phyloP scores from a whole-genome alignment of 352 stramenopile genomes.

The Blastocystis sp. region DNA sequence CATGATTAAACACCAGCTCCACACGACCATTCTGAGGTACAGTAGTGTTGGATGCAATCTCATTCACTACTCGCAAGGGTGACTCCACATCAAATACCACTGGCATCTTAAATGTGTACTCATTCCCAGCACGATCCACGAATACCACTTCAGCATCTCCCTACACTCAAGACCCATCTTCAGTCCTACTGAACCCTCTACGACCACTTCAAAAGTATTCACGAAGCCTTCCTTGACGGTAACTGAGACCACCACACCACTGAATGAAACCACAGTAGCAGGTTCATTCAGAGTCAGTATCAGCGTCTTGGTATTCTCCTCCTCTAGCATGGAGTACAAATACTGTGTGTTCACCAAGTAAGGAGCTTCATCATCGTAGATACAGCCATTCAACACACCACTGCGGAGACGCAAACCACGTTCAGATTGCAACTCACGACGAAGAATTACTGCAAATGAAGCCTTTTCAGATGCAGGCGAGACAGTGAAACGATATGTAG shows the following conservation, averaged over 20 bases:
- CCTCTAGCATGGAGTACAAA: not conserved
- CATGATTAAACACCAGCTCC: slow-evolving; percentile 46
- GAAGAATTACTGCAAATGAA: slow-evolving; percentile 36
- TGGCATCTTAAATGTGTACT: not conserved
- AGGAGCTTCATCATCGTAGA: slow-evolving; percentile 40
- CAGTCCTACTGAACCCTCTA: not conserved
- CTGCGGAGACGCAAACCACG: not conserved
- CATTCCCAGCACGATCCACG: slow-evolving; percentile 6
- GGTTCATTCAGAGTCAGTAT: slow-evolving; percentile 6
- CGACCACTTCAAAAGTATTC: slow-evolving; percentile 40
- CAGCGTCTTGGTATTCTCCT: slow-evolving; percentile 18
- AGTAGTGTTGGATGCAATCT: not conserved
- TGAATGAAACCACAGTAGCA: not conserved
- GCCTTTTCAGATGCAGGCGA: not conserved
- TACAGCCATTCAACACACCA: not conserved
- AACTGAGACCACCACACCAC: not conserved
- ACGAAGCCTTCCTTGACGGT: not conserved
- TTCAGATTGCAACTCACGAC: not conserved
- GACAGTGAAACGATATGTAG: not conserved
- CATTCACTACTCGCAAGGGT: not conserved
- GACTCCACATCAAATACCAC: slow-evolving; percentile 1
- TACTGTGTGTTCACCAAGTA: slow-evolving; percentile 52
- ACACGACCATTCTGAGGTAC: slow-evolving; percentile 39
- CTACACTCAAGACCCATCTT: not conserved
- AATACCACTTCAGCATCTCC: slow-evolving; percentile 1